Evolutionary conservation across 352 stramenopile genomes (phyloP).

Genomic region (Phytopythium delawarense): DNA sequence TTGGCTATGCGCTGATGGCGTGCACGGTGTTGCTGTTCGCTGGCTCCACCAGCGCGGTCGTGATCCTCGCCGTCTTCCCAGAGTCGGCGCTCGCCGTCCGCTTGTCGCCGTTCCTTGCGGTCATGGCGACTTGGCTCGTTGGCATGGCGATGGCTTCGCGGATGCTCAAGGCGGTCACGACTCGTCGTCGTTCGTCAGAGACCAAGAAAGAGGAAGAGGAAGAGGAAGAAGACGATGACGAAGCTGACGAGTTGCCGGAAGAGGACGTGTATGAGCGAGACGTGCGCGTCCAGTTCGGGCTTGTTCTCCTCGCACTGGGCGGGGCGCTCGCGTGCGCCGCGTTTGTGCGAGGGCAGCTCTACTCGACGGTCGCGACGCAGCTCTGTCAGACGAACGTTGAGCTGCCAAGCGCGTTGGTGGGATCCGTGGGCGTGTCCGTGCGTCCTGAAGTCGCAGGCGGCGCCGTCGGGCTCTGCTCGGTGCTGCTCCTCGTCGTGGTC

Average conservation of each 20-base stretch:
- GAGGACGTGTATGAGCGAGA: not conserved
- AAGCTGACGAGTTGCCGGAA: not conserved
- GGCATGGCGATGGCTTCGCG: slow-evolving; percentile 32
- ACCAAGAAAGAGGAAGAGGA: slow-evolving; percentile 8
- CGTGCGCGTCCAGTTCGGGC: slow-evolving; percentile 14
- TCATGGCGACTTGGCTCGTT: slow-evolving; percentile 45
- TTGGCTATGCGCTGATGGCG: not conserved
- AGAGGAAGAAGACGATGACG: not conserved
- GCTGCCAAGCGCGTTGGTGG: slow-evolving; percentile 29
- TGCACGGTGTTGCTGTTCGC: slow-evolving; percentile 1
- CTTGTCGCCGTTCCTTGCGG: slow-evolving; percentile 35
- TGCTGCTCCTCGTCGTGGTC: slow-evolving; percentile 2
- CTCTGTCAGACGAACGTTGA: slow-evolving; percentile 48
- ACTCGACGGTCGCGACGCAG: slow-evolving; percentile 62
- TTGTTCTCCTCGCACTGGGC: slow-evolving; percentile 15
- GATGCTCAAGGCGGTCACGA: slow-evolving; percentile 37
- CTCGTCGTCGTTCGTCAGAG: not conserved
- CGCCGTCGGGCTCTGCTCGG: slow-evolving; percentile 4
- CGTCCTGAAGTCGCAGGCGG: slow-evolving; percentile 6
- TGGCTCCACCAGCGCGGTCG: not conserved
- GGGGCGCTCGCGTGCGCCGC: slow-evolving; percentile 36
- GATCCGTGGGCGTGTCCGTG: slow-evolving; percentile 15
- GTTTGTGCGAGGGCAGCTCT: slow-evolving; percentile 69
- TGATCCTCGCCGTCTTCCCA: slow-evolving; percentile 2
- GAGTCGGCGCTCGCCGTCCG: slow-evolving; percentile 12